These are phyloP conservation scores for Amanita pallidorosea DNA, from an alignment of 768 basidiomycete species.

Conservation along the genomic window DNA sequence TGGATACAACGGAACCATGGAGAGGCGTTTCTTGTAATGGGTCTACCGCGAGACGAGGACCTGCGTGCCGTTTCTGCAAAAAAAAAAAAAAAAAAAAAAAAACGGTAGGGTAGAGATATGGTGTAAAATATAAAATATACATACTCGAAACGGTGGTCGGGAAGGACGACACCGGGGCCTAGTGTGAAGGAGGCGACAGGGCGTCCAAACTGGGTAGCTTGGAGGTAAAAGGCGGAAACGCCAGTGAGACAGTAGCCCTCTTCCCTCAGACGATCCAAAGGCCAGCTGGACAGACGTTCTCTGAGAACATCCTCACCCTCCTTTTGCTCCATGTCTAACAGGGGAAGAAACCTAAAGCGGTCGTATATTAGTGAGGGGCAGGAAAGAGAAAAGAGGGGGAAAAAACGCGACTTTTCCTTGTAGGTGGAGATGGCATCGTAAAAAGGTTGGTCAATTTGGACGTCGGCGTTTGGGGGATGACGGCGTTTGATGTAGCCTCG, in stretches of 20 bases:
- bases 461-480: constrained; percentile 20
- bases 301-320: constrained; percentile 50
- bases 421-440: constrained; percentile 45
- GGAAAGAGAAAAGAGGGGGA: neutral
- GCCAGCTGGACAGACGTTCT: constrained; percentile 62
- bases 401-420: constrained; percentile 33
- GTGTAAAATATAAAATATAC: constrained; percentile 9
- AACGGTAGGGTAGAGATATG: no score
- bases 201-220: constrained; percentile 50
- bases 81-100: constrained; percentile 1
- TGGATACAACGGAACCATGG: constrained; percentile 44
- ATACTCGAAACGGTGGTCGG: constrained; percentile 64
- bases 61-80: constrained; percentile 55
- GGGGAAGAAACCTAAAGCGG: constrained; percentile 26
- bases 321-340: constrained; percentile 42
- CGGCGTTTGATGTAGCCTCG: constrained; percentile 25
- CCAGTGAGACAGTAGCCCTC: constrained; percentile 68
- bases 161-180: constrained; percentile 53
- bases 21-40: constrained; percentile 46
- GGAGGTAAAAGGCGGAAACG: constrained; percentile 59
- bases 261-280: constrained; percentile 41
- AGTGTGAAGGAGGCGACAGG: constrained; percentile 56
- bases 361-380: neutral
- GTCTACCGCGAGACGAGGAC: constrained; percentile 55
- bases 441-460: constrained; percentile 28